Conservation (phyloP, 202 grass and related monocot genomes). For the Setaria viridis region DNA sequence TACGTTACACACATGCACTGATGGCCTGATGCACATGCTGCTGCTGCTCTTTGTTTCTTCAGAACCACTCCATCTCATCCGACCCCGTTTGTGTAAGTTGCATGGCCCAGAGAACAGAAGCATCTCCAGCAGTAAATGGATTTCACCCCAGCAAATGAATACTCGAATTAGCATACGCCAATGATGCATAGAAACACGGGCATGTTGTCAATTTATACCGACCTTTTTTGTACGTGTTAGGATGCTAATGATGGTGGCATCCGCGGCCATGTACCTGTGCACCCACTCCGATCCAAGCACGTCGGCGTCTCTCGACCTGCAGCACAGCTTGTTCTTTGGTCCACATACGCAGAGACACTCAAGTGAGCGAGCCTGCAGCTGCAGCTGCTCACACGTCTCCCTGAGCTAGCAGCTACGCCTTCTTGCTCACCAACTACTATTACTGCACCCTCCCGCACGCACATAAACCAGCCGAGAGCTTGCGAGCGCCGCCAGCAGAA, state of each 20-base stretch:
- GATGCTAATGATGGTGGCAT: background rate
- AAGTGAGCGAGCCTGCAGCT: background rate
- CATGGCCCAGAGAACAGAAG: background rate
- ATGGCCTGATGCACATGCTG: background rate
- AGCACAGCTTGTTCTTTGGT: slow-evolving; percentile 14
- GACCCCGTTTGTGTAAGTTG: background rate
- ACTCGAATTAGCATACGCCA: too few relatives aligned
- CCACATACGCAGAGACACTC: background rate
- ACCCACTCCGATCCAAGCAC: background rate
- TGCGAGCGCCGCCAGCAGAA: background rate
- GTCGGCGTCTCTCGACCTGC: background rate
- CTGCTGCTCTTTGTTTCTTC: background rate
- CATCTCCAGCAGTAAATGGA: background rate
- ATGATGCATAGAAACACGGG: background rate
- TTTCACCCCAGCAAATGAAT: background rate
- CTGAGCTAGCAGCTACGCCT: too few relatives aligned
- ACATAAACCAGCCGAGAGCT: background rate
- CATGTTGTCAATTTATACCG: slow-evolving; percentile 10
- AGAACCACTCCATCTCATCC: background rate
- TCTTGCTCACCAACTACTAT: background rate
- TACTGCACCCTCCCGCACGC: background rate
- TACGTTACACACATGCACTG: background rate
- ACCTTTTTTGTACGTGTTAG: background rate
- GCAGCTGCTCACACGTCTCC: slow-evolving; percentile 1
- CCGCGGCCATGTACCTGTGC: too few relatives aligned